A percentile compares a stretch with the other conserved stretches of the same genome.
Evolutionary conservation across 805 yeast species (phyloP).

Genomic region (Tetrapisispora namnaoensis): DNA sequence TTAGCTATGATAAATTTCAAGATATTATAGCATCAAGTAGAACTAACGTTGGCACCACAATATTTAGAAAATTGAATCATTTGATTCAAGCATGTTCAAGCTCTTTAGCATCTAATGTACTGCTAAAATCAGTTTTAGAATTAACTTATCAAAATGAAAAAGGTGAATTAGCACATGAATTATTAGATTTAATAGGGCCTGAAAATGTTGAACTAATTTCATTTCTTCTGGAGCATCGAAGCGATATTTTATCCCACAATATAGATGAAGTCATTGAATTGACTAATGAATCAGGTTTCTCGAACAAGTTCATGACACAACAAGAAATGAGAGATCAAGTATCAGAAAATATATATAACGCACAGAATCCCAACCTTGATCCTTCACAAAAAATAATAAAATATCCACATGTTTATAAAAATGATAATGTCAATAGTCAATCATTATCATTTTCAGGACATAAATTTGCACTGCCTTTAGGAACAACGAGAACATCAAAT

Average conservation of each 20-base stretch:
- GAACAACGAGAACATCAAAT: constrained; percentile 56
- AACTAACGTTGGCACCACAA: constrained; percentile 5
- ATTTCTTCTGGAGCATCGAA: constrained; percentile 18
- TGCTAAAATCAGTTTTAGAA: constrained; percentile 22
- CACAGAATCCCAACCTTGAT: constrained; percentile 40
- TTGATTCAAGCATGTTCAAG: constrained; percentile 10
- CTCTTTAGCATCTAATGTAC: constrained; percentile 29
- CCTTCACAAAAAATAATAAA: constrained; percentile 38
- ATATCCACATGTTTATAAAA: constrained; percentile 82
- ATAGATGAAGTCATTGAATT: constrained; percentile 13
- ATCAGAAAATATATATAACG: constrained; percentile 38
- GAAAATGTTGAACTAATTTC: constrained; percentile 78
- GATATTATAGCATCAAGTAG: constrained; percentile 12
- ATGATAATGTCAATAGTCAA: constrained; percentile 46
- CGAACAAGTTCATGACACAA: constrained; percentile 36
- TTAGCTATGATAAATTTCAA: constrained; percentile 20
- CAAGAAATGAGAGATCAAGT: constrained; percentile 48
- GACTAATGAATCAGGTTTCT: constrained; percentile 14
- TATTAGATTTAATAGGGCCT: constrained; percentile 76
- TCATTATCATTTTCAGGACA: constrained; percentile 73
- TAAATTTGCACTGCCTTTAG: constrained; percentile 68
- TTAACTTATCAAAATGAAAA: constrained; percentile 33
- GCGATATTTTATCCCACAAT: constrained; percentile 9
- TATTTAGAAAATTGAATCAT: constrained; percentile 13
- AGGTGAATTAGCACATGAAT: constrained; percentile 55